These are phyloP conservation scores for Sporisorium iseilematis-ciliati DNA, from an alignment of 1,284 basidiomycete genomes.

Conservation along the genomic window DNA sequence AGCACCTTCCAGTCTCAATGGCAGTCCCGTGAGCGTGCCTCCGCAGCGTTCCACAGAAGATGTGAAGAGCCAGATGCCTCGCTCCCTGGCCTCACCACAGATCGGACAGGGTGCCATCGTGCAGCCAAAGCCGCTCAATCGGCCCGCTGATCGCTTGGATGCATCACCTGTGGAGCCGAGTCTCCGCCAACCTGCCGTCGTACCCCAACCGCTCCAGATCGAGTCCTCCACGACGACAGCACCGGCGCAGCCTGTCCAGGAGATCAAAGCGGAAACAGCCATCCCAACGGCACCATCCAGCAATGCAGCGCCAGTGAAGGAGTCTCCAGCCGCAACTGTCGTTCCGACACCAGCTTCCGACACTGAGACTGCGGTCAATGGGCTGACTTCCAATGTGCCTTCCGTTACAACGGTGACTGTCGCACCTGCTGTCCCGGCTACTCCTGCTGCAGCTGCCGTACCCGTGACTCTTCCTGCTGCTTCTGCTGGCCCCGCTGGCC, in stretches of 20 bases:
- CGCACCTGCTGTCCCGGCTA: background rate
- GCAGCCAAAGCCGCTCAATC: background rate
- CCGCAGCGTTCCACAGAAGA: constrained; percentile 15
- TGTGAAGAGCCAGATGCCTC: constrained; percentile 9
- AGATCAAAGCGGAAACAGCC: constrained; percentile 22
- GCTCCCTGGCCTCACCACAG: background rate
- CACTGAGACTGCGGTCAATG: background rate
- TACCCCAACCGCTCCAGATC: background rate
- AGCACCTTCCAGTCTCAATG: constrained; percentile 30
- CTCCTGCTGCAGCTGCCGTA: background rate
- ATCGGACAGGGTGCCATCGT: background rate
- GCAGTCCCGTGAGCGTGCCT: constrained; percentile 25
- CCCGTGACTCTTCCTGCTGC: background rate
- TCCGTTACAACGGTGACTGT: background rate
- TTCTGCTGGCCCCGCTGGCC: background rate
- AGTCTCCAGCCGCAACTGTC: background rate
- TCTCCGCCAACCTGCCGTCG: constrained; percentile 16
- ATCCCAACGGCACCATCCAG: background rate
- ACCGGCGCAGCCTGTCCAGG: background rate
- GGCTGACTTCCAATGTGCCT: background rate
- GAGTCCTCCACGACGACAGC: background rate
- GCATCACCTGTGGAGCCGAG: constrained; percentile 21
- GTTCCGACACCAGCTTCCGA: background rate
- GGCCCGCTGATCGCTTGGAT: constrained; percentile 2
- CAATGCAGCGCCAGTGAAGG: background rate